phyloP scores from a whole-genome alignment of 2,329 filamentous ascomycete species.

The Cladophialophora immunda region DNA sequence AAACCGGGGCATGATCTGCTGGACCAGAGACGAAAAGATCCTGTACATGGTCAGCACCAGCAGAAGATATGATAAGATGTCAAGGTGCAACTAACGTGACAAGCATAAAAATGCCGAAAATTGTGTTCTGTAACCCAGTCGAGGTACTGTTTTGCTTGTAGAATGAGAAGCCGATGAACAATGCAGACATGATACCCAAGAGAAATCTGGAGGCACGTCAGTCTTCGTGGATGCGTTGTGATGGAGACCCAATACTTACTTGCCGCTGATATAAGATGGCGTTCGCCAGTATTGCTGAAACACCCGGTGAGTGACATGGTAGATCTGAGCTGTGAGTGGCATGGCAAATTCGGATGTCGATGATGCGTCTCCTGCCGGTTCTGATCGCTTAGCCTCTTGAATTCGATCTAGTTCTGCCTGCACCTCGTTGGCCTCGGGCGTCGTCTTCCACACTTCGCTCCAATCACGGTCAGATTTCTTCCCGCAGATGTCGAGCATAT shows the following conservation, averaged over 20 bases:
- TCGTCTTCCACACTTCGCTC: slow-evolving; percentile 68
- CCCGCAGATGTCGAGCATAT: slow-evolving; percentile 56
- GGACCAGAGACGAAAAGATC: slow-evolving; percentile 58
- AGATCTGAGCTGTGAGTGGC: slow-evolving; percentile 71
- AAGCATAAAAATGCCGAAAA: slow-evolving; percentile 78
- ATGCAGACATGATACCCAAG: slow-evolving; percentile 60
- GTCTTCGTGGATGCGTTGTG: slow-evolving; percentile 51
- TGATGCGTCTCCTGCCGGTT: slow-evolving; percentile 50
- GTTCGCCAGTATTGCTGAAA: slow-evolving; percentile 91
- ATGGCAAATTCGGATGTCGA: slow-evolving; percentile 75
- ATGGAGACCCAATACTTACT: slow-evolving; percentile 63
- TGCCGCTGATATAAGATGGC: slow-evolving; percentile 71
- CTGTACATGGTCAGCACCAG: slow-evolving; percentile 43
- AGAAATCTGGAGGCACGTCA: slow-evolving; percentile 67
- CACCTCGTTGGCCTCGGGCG: slow-evolving; percentile 62
- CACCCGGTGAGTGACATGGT: slow-evolving; percentile 73
- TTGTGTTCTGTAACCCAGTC: slow-evolving; percentile 74
- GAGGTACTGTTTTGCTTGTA: slow-evolving; percentile 71
- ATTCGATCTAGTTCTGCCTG: slow-evolving; percentile 67
- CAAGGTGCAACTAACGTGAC: slow-evolving; percentile 44
- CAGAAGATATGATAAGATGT: not conserved
- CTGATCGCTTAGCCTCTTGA: slow-evolving; percentile 58
- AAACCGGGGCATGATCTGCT: slow-evolving; percentile 67
- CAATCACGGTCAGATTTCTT: slow-evolving; percentile 69
- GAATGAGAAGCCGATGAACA: slow-evolving; percentile 67